Percentiles rank a stretch among this genome's conserved stretches.
Conservation (phyloP, 2,329 filamentous ascomycete genomes). For the Helicocarpus griseus region DNA sequence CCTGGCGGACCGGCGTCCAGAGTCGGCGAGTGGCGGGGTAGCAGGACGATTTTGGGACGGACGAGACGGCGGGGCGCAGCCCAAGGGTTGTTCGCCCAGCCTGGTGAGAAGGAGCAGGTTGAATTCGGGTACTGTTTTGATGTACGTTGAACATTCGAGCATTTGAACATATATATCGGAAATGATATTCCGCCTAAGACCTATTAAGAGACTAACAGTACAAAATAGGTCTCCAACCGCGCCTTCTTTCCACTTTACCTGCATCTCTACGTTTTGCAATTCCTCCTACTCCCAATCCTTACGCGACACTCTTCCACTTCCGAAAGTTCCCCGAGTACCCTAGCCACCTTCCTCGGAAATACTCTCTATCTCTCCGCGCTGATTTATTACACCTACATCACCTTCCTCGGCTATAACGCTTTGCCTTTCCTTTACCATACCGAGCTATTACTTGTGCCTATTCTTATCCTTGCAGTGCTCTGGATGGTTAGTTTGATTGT, state of each 20-base stretch:
- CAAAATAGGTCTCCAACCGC: constrained; percentile 47
- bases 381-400: constrained; percentile 59
- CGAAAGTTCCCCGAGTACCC: constrained; percentile 37
- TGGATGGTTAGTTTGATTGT: constrained; percentile 46
- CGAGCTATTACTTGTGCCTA: constrained; percentile 53
- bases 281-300: constrained; percentile 53
- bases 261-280: constrained; percentile 58
- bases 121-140: constrained; percentile 66
- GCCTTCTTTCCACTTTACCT: constrained; percentile 60
- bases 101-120: constrained; percentile 47
- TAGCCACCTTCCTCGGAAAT: constrained; percentile 51
- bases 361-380: constrained; percentile 57
- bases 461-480: constrained; percentile 49
- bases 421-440: constrained; percentile 59
- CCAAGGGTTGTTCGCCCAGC: constrained; percentile 50
- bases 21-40: constrained; percentile 17
- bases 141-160: constrained; percentile 30
- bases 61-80: constrained; percentile 28
- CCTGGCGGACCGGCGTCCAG: constrained; percentile 38
- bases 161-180: neutral
- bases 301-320: constrained; percentile 37
- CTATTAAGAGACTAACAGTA: neutral
- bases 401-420: constrained; percentile 60
- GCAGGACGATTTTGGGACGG: constrained; percentile 13
- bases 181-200: neutral